Conservation (phyloP, 495 filamentous ascomycete species). For the Aspergillus funiculosus region DNA sequence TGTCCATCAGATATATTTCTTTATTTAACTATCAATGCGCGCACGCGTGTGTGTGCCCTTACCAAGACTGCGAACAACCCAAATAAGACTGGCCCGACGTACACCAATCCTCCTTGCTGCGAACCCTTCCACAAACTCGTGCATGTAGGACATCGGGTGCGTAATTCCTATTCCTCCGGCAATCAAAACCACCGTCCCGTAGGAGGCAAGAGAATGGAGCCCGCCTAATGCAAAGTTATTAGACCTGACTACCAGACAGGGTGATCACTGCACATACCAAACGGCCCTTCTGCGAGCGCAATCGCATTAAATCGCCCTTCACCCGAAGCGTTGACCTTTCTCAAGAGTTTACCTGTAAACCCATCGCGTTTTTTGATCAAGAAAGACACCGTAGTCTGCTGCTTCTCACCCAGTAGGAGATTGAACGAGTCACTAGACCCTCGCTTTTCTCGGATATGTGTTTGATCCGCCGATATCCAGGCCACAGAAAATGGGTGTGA, state of each 20-base stretch:
- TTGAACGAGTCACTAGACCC: slow-evolving; percentile 32
- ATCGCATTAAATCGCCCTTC: slow-evolving; percentile 39
- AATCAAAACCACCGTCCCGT: slow-evolving; percentile 51
- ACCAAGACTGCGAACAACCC: slow-evolving; percentile 41
- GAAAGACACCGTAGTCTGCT: slow-evolving; percentile 43
- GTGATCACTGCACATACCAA: slow-evolving; percentile 42
- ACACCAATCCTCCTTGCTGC: slow-evolving; percentile 36
- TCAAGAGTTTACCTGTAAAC: slow-evolving; percentile 47
- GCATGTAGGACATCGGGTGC: slow-evolving; percentile 50
- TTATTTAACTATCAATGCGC: too few relatives aligned
- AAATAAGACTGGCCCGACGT: slow-evolving; percentile 36
- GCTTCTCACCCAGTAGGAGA: slow-evolving; percentile 26
- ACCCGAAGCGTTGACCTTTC: slow-evolving; percentile 35
- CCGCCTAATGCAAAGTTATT: slow-evolving; percentile 29
- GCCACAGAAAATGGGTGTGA: slow-evolving; percentile 56
- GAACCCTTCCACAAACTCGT: slow-evolving; percentile 43
- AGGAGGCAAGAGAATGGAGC: slow-evolving; percentile 45
- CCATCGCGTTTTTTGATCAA: slow-evolving; percentile 51
- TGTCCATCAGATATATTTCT: too few relatives aligned
- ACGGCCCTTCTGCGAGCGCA: slow-evolving; percentile 52
- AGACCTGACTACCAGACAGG: too few relatives aligned
- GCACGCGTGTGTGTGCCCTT: slow-evolving; percentile 4
- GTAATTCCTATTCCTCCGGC: slow-evolving; percentile 58
- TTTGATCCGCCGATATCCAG: slow-evolving; percentile 34
- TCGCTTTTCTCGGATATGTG: slow-evolving; percentile 23